Conservation (phyloP, 2,329 filamentous ascomycete genomes). For the Podosphaera xanthii region DNA sequence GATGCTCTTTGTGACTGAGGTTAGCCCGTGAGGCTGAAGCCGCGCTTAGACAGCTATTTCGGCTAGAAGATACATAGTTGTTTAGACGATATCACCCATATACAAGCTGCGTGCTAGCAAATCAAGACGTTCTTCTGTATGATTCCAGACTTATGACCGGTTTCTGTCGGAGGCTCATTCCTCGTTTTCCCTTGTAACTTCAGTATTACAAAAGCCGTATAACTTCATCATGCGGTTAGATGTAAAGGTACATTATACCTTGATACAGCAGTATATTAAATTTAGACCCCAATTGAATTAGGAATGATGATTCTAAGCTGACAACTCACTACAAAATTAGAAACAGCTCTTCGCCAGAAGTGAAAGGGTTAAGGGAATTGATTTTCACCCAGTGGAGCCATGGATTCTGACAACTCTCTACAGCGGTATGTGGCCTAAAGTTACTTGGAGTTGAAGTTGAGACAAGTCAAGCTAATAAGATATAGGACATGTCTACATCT, state of each 20-base stretch:
- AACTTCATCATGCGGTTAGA: slow-evolving; percentile 30
- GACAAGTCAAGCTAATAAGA: slow-evolving; percentile 5
- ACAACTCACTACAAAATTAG: slow-evolving; percentile 25
- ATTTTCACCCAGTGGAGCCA: slow-evolving; percentile 92
- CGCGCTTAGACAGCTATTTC: no score
- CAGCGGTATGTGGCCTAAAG: slow-evolving; percentile 39
- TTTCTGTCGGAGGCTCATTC: no score
- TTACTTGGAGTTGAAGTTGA: slow-evolving; percentile 1
- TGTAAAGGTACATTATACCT: slow-evolving; percentile 26
- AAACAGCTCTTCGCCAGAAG: slow-evolving; percentile 70
- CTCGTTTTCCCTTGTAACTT: slow-evolving; percentile 5
- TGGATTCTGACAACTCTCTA: slow-evolving; percentile 94
- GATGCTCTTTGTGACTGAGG: no score
- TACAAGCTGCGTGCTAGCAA: no score
- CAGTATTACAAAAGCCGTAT: slow-evolving; percentile 4
- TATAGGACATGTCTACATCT: slow-evolving; percentile 93
- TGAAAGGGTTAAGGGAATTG: slow-evolving; percentile 90
- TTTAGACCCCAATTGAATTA: slow-evolving; percentile 7
- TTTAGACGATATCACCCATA: no score
- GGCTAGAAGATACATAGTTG: no score
- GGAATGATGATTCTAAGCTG: slow-evolving; percentile 12
- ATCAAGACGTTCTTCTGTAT: no score
- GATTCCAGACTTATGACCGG: no score
- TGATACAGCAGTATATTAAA: slow-evolving; percentile 5
- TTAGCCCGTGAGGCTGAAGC: no score